These are phyloP conservation scores for Sporothrix dimorphospora DNA, from an alignment of 2,329 filamentous ascomycete genomes.

Conservation along the genomic window DNA sequence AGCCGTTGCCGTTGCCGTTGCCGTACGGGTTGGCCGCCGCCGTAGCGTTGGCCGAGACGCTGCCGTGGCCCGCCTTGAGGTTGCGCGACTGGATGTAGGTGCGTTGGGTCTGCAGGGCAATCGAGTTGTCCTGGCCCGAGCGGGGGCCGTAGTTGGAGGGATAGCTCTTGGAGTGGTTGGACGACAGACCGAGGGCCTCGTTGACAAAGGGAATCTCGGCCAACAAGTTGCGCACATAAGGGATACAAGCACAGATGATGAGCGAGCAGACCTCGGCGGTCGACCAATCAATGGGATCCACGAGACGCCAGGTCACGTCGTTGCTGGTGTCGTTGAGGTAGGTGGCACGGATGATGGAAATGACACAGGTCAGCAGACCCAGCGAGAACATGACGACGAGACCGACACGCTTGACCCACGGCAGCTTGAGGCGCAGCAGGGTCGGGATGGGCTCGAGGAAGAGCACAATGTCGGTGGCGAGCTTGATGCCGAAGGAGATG, in stretches of 20 bases:
- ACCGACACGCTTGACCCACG: slow-evolving; percentile 37
- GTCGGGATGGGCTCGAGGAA: slow-evolving; percentile 27
- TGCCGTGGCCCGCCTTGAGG: background rate
- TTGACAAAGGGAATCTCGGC: slow-evolving; percentile 27
- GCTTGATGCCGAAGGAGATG: slow-evolving; percentile 28
- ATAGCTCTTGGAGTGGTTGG: slow-evolving; percentile 24
- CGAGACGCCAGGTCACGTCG: slow-evolving; percentile 42
- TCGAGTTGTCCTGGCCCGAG: slow-evolving; percentile 18
- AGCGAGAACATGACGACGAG: slow-evolving; percentile 45
- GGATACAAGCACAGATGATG: slow-evolving; percentile 40
- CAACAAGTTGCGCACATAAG: slow-evolving; percentile 26
- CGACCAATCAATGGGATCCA: slow-evolving; percentile 40
- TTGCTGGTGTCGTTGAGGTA: slow-evolving; percentile 41
- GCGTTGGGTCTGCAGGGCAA: slow-evolving; percentile 21
- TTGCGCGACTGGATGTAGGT: slow-evolving; percentile 23
- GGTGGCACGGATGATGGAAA: slow-evolving; percentile 46
- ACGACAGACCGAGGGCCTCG: slow-evolving; percentile 20
- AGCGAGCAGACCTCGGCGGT: slow-evolving; percentile 44
- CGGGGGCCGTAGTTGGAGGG: slow-evolving; percentile 13
- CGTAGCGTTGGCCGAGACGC: background rate
- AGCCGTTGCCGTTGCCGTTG: background rate
- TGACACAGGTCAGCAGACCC: slow-evolving; percentile 46
- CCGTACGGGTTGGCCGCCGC: background rate
- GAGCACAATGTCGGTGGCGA: slow-evolving; percentile 20
- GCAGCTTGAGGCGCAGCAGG: slow-evolving; percentile 29